Conservation (phyloP, 176 grass and related monocot genomes). For the Dactylis glomerata region DNA sequence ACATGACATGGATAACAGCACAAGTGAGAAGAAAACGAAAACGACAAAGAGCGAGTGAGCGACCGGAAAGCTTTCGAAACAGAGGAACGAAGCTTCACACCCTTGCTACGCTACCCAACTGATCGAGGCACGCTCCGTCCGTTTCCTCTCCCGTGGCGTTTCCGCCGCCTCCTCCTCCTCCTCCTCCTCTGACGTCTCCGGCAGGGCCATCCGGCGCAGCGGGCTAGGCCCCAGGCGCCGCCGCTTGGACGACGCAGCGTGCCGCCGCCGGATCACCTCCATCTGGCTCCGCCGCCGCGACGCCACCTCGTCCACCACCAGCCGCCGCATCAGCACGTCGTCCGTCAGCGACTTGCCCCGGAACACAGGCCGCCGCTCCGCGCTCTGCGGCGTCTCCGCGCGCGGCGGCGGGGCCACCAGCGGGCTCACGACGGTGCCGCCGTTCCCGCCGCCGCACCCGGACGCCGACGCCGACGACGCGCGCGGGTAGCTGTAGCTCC, state of each 20-base stretch:
- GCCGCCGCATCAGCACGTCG: slow-evolving; percentile 81
- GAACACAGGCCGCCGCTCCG: slow-evolving; percentile 57
- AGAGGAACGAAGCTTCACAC: background rate
- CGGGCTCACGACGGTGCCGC: background rate
- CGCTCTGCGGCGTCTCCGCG: background rate
- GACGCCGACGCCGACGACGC: slow-evolving; percentile 59
- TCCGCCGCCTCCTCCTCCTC: slow-evolving; percentile 10
- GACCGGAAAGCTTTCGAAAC: slow-evolving; percentile 4
- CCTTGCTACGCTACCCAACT: background rate
- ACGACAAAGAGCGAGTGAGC: background rate
- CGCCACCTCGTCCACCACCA: slow-evolving; percentile 86
- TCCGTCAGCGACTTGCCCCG: slow-evolving; percentile 92
- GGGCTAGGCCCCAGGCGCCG: slow-evolving; percentile 80
- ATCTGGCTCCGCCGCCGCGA: slow-evolving; percentile 89
- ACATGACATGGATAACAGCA: slow-evolving; percentile 12
- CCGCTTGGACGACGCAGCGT: slow-evolving; percentile 57
- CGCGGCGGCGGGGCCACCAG: slow-evolving; percentile 46
- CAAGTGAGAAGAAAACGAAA: background rate
- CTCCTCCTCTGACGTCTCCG: slow-evolving; percentile 30
- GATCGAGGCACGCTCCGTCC: background rate
- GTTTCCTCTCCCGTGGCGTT: background rate
- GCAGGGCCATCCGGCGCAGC: slow-evolving; percentile 65
- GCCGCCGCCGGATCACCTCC: slow-evolving; percentile 80
- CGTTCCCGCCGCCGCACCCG: slow-evolving; percentile 23
- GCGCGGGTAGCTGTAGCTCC: slow-evolving; percentile 91